Percentiles rank a stretch among this genome's conserved stretches.
phyloP scores from a whole-genome alignment of 768 basidiomycete genomes.

The Psilocybe sp. region DNA sequence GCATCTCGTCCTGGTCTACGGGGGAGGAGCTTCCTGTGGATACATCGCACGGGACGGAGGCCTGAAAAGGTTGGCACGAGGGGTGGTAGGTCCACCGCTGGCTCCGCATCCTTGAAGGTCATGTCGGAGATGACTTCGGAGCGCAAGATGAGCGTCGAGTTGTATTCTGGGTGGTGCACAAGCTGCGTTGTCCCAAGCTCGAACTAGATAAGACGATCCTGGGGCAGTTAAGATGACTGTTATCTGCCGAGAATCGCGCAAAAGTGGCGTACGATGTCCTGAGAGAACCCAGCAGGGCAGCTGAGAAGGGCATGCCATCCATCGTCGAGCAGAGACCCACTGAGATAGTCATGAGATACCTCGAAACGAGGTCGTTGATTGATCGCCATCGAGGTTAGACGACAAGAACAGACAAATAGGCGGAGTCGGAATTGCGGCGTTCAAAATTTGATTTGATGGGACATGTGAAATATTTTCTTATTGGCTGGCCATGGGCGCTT shows the following conservation, averaged over 20 bases:
- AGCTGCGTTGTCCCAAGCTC: constrained; percentile 67
- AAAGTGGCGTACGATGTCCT: no score
- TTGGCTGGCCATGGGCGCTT: no score
- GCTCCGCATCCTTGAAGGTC: constrained; percentile 26
- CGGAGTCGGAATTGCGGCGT: not conserved
- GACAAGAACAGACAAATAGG: not conserved
- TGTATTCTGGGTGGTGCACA: constrained; percentile 88
- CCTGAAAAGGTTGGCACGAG: constrained; percentile 35
- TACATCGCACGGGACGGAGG: constrained; percentile 39
- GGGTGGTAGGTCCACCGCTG: not conserved
- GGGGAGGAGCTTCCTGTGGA: constrained; percentile 72
- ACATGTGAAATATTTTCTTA: no score
- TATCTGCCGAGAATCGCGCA: no score
- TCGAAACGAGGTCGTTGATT: no score
- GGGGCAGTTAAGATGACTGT: no score
- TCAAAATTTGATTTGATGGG: no score
- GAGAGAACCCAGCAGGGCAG: no score
- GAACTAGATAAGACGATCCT: constrained; percentile 48
- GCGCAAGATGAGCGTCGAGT: constrained; percentile 85
- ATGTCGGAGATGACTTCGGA: constrained; percentile 62
- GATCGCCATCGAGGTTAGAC: not conserved
- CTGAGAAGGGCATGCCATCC: no score
- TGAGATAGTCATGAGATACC: no score
- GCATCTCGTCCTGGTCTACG: constrained; percentile 75
- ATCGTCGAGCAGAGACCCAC: no score